Percentiles rank a stretch among this genome's conserved stretches.
Conservation (phyloP, 805 yeast species). For the Peterozyma xylosa region DNA sequence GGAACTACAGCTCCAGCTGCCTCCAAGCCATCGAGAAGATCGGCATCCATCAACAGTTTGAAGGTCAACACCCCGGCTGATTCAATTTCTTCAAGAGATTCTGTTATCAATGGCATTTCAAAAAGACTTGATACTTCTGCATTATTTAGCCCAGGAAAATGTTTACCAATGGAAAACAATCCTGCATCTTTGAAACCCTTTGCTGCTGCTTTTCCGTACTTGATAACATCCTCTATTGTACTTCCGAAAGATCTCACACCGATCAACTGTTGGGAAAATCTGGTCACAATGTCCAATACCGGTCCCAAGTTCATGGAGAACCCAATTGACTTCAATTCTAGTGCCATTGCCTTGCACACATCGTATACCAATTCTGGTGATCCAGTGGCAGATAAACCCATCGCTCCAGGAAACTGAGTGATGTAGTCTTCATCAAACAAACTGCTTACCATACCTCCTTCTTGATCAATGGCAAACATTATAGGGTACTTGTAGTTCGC, state of each 20-base stretch:
- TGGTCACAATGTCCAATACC: constrained; percentile 52
- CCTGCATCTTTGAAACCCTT: constrained; percentile 49
- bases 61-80: constrained; percentile 45
- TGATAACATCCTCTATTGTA: constrained; percentile 49
- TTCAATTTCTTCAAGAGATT: constrained; percentile 43
- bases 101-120: constrained; percentile 53
- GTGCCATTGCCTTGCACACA: constrained; percentile 45
- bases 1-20: constrained; percentile 66
- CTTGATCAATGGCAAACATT: constrained; percentile 53
- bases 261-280: constrained; percentile 45
- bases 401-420: constrained; percentile 58
- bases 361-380: constrained; percentile 40
- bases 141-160: constrained; percentile 61
- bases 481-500: constrained; percentile 46
- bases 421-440: constrained; percentile 42
- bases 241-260: constrained; percentile 59
- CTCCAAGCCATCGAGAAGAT: constrained; percentile 43
- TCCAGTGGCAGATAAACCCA: constrained; percentile 54
- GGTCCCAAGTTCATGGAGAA: constrained; percentile 53
- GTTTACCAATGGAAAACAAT: constrained; percentile 48
- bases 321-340: constrained; percentile 47
- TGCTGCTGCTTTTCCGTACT: constrained; percentile 44
- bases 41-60: constrained; percentile 32
- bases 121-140: constrained; percentile 50
- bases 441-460: constrained; percentile 56